Conservation (phyloP, 2,329 filamentous ascomycete genomes). For the Teratosphaeria zuluensis region DNA sequence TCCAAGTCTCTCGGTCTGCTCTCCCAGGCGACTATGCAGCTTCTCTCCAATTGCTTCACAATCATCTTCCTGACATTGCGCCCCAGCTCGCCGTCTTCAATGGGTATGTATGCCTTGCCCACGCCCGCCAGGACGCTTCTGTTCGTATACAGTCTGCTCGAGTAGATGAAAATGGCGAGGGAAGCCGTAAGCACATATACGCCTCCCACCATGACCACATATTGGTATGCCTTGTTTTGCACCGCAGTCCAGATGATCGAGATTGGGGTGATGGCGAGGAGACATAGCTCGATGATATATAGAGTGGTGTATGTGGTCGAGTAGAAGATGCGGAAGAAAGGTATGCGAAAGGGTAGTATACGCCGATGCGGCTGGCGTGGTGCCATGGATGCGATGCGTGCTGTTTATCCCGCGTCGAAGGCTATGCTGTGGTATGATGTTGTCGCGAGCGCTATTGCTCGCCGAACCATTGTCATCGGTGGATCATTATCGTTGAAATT, state of each 20-base stretch:
- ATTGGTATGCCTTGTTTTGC: constrained; percentile 56
- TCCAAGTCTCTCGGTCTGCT: constrained; percentile 55
- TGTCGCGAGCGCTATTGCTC: constrained; percentile 5
- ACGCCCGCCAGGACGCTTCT: constrained; percentile 70
- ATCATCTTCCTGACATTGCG: constrained; percentile 69
- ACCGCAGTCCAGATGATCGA: constrained; percentile 71
- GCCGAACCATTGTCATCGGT: not conserved
- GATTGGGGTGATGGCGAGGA: constrained; percentile 70
- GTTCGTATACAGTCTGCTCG: constrained; percentile 77
- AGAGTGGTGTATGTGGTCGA: constrained; percentile 62
- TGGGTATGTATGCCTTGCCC: constrained; percentile 75
- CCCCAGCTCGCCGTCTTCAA: constrained; percentile 74
- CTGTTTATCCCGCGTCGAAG: constrained; percentile 3
- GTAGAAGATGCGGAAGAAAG: constrained; percentile 56
- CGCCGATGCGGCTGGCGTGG: constrained; percentile 5
- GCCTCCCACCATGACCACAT: constrained; percentile 72
- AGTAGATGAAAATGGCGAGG: constrained; percentile 66
- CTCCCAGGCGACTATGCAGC: constrained; percentile 72
- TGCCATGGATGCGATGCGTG: not conserved
- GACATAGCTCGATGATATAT: constrained; percentile 59
- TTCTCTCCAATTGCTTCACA: constrained; percentile 59
- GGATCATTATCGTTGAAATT: not conserved
- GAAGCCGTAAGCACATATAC: constrained; percentile 64
- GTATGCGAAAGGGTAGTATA: constrained; percentile 33
- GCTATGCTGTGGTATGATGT: not conserved